A percentile compares a stretch with the other conserved stretches of the same genome.
Evolutionary conservation across 176 grass and related monocot genomes (phyloP).

Genomic region (Bonia amplexicaulis): DNA sequence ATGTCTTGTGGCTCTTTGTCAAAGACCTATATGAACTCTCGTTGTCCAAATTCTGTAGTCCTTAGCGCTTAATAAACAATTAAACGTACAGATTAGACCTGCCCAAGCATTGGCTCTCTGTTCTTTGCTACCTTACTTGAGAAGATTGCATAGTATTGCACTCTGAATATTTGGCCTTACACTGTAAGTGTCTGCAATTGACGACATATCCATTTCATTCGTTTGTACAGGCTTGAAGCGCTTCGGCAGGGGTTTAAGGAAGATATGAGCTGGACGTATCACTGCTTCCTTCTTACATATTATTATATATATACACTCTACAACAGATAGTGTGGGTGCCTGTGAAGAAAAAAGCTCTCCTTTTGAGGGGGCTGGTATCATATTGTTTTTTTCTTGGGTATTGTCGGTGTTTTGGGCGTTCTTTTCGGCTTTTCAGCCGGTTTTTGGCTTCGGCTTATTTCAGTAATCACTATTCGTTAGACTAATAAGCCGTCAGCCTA

Average conservation of each 20-base stretch:
- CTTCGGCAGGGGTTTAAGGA: neutral
- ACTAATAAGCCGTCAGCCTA: too few species aligned
- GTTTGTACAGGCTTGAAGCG: constrained; percentile 38
- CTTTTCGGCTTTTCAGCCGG: too few species aligned
- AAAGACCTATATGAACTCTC: neutral
- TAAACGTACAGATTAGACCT: neutral
- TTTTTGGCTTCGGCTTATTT: too few species aligned
- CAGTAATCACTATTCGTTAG: too few species aligned
- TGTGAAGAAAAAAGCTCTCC: constrained; percentile 21
- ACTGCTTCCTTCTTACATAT: constrained; percentile 19
- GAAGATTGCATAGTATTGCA: neutral
- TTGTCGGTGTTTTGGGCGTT: neutral
- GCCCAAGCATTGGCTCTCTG: neutral
- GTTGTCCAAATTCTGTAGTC: neutral
- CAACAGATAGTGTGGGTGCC: constrained; percentile 23
- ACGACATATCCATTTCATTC: neutral
- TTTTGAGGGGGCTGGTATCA: constrained; percentile 18
- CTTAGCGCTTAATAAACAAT: neutral
- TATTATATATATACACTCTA: constrained; percentile 25
- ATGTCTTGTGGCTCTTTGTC: neutral
- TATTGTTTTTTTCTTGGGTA: constrained; percentile 5
- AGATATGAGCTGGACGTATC: neutral
- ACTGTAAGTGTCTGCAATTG: neutral
- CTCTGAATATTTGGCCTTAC: neutral
- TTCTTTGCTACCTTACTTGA: neutral